Evolutionary conservation across 2,329 filamentous ascomycete species (phyloP).

Genomic region (Tolypocladium endophyticum): DNA sequence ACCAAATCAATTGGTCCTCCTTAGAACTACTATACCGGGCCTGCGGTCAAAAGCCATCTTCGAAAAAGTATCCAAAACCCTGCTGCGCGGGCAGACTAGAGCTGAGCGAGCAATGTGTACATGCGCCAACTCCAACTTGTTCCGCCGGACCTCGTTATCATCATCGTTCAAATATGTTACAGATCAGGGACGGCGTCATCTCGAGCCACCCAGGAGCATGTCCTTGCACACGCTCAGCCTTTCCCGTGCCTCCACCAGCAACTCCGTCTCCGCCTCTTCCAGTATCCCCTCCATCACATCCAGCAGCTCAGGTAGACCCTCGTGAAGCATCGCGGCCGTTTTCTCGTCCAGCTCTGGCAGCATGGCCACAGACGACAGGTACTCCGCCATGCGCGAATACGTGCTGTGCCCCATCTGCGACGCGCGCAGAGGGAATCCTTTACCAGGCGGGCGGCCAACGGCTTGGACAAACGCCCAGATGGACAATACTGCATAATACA

Average conservation of each 20-base stretch:
- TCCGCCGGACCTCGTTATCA: neutral
- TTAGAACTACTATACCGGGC: neutral
- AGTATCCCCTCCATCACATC: conserved; percentile 31
- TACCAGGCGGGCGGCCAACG: conserved; percentile 47
- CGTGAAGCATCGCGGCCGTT: conserved; percentile 55
- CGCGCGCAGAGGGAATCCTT: conserved; percentile 33
- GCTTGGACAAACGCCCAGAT: conserved; percentile 86
- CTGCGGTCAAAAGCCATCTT: neutral
- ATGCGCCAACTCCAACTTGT: neutral
- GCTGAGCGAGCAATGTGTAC: neutral
- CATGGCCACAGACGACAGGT: conserved; percentile 54
- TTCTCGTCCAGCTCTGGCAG: conserved; percentile 60
- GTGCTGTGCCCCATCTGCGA: conserved; percentile 27
- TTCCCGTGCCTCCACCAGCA: conserved; percentile 66
- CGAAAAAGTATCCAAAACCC: neutral
- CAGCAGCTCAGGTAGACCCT: conserved; percentile 34
- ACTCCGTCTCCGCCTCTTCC: conserved; percentile 45
- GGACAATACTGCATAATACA: conserved; percentile 77
- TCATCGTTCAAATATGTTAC: neutral
- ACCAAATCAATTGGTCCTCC: neutral
- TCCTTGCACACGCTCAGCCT: conserved; percentile 54
- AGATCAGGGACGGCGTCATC: neutral
- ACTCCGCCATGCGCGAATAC: conserved; percentile 26
- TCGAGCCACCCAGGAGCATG: conserved; percentile 10
- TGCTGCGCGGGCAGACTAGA: neutral